Percentiles rank a stretch among this genome's conserved stretches.
phyloP scores from a whole-genome alignment of 2,329 filamentous ascomycete genomes.

The Phialophora expanda region DNA sequence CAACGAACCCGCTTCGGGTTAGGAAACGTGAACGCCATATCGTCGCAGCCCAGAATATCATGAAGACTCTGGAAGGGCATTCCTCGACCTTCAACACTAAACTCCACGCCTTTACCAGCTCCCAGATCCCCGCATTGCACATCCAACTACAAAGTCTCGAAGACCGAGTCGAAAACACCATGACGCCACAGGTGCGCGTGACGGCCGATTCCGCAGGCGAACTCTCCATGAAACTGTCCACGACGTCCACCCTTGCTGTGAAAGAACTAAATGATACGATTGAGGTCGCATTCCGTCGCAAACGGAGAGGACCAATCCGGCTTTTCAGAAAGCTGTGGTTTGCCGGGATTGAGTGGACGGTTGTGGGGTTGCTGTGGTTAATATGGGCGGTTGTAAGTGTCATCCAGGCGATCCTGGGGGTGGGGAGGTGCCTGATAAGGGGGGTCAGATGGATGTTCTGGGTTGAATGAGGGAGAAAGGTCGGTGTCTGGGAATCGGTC shows the following conservation, averaged over 20 bases:
- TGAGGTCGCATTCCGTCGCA: constrained; percentile 69
- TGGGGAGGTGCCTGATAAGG: constrained; percentile 64
- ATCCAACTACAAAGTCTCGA: constrained; percentile 52
- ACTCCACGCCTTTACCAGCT: constrained; percentile 51
- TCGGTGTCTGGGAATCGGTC: background rate
- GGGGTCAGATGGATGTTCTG: constrained; percentile 82
- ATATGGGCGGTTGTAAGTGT: constrained; percentile 89
- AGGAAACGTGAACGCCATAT: constrained; percentile 59
- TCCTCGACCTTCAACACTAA: constrained; percentile 52
- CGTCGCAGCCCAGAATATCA: constrained; percentile 59
- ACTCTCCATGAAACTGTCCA: constrained; percentile 75
- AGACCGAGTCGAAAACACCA: constrained; percentile 53
- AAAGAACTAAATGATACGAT: constrained; percentile 82
- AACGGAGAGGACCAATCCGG: constrained; percentile 68
- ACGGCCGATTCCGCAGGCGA: constrained; percentile 80
- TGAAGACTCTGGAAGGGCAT: constrained; percentile 50
- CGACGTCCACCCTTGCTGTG: constrained; percentile 76
- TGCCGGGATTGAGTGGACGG: constrained; percentile 81
- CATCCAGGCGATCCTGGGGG: constrained; percentile 67
- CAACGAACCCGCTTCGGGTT: constrained; percentile 42
- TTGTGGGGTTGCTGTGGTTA: constrained; percentile 91
- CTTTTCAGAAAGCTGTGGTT: constrained; percentile 79
- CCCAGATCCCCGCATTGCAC: constrained; percentile 53
- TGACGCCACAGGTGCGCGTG: constrained; percentile 66
- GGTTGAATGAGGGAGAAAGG: constrained; percentile 51